Evolutionary conservation across 495 filamentous ascomycete genomes (phyloP).

Genomic region (Extremus antarcticus): DNA sequence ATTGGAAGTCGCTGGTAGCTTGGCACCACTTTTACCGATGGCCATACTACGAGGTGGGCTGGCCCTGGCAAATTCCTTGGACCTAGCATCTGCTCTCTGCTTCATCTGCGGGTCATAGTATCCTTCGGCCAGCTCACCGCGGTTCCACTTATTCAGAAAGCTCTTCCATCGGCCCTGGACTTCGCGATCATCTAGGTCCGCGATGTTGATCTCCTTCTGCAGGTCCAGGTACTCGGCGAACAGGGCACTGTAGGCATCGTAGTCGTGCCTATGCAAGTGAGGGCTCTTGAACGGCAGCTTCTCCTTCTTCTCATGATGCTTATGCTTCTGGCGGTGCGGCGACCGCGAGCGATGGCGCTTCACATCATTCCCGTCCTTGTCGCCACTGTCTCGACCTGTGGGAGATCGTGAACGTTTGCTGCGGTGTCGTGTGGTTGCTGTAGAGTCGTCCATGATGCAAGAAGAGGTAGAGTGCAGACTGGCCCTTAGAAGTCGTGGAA

Average conservation of each 20-base stretch:
- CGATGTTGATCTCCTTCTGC: constrained; percentile 63
- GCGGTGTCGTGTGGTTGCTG: not conserved
- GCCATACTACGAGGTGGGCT: not conserved
- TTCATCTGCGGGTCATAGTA: constrained; percentile 70
- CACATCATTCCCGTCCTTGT: constrained; percentile 1
- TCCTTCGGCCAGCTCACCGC: constrained; percentile 78
- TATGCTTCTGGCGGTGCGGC: constrained; percentile 4
- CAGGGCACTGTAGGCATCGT: constrained; percentile 52
- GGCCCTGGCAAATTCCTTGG: not conserved
- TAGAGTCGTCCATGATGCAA: not conserved
- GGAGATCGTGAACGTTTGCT: constrained; percentile 7
- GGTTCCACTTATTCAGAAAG: constrained; percentile 88
- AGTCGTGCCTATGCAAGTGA: constrained; percentile 54
- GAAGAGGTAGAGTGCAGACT: not conserved
- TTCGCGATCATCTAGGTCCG: constrained; percentile 57
- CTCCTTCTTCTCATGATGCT: not conserved
- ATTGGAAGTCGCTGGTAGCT: too few species aligned
- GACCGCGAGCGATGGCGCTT: constrained; percentile 13
- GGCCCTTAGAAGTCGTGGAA: not conserved
- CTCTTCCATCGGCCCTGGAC: constrained; percentile 83
- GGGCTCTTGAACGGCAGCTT: constrained; percentile 56
- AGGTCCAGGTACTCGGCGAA: constrained; percentile 84
- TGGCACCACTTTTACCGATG: not conserved
- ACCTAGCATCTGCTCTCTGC: constrained; percentile 16
- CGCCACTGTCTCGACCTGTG: not conserved